Conservation (phyloP, 1,139 yeast genomes). For the Protomyces macrosporus region DNA sequence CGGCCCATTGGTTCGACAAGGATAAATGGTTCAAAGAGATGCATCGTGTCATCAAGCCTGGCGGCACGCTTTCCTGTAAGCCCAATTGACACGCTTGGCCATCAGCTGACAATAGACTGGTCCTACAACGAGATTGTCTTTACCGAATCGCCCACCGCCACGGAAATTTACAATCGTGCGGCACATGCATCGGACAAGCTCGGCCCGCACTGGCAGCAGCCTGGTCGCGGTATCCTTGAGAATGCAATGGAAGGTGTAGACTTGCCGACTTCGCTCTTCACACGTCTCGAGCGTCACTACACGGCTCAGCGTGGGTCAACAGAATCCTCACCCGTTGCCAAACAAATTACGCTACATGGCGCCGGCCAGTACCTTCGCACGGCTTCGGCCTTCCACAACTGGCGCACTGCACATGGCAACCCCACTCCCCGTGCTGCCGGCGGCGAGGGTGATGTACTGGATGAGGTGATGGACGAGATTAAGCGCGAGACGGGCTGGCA, state of each 20-base stretch:
- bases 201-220: constrained; percentile 52
- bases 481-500: constrained; percentile 45
- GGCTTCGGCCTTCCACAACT: constrained; percentile 66
- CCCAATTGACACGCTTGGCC: background rate
- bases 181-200: constrained; percentile 47
- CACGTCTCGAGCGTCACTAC: constrained; percentile 40
- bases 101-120: constrained; percentile 44
- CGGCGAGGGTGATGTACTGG: constrained; percentile 37
- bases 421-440: constrained; percentile 29
- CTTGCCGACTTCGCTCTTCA: constrained; percentile 45
- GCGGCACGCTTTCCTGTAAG: constrained; percentile 56
- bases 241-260: constrained; percentile 45
- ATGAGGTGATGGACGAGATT: constrained; percentile 46
- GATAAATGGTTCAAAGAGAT: constrained; percentile 50
- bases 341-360: constrained; percentile 44
- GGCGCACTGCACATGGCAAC: constrained; percentile 47
- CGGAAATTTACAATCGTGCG: constrained; percentile 42
- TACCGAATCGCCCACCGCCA: constrained; percentile 44
- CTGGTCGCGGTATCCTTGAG: constrained; percentile 57
- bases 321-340: constrained; percentile 44
- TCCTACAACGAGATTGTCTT: constrained; percentile 69
- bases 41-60: constrained; percentile 48
- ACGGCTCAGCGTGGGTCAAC: constrained; percentile 36
- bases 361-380: constrained; percentile 53
- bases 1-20: constrained; percentile 72